Base-by-base conservation (phyloP, 345 rosid genomes). In the Mercurialis annua region DNA sequence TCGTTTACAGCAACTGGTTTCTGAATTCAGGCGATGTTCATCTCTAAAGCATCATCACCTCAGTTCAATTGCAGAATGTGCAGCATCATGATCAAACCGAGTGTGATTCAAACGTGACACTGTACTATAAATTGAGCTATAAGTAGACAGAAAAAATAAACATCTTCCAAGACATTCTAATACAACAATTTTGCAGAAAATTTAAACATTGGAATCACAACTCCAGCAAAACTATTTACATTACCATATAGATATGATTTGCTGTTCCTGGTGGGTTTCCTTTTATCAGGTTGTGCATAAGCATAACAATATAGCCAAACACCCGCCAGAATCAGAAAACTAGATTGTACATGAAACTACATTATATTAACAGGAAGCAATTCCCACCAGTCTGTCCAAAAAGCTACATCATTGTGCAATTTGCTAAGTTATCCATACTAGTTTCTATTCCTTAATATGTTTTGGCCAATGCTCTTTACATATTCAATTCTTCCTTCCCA, bases 401-500 rank as follows among this genome's bases (percentile, higher is more conserved):
- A 52, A 17, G 30, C 48, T 59, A 14, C 20, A 40, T 4, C 36
- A 38, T 17, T 60, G 44, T 30, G 67, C 34, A 46, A 44, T 58
- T 64, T 52, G 27, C 42, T 20, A 53, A n/a, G 30, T 16, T 71
- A 64, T 67, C 50, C 74, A 64, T 62, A 79, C 48, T 3, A 29
- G n/a, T 29, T 59, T 31, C 31, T 65, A 70, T 43, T 40, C 65
- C 31, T 44, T 60, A 44, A 31, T 51, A 73, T 66, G 16, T 63
- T 49, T 52, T 18, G 18, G 43, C 27, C 33, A 59, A 24, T 64
- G 33, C 51, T 26, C 9, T 27, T 77, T 70, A 85, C 27, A 84
- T 64, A 61, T 81, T 75, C 58, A 77, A 79, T 55, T 87, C 91
- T 74, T 87, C 96, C 82, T 85, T 88, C 54, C 96, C 93, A 69